Evolutionary conservation across 371 early-diverging fungal species (phyloP).

Genomic region (Mortierella sp.): DNA sequence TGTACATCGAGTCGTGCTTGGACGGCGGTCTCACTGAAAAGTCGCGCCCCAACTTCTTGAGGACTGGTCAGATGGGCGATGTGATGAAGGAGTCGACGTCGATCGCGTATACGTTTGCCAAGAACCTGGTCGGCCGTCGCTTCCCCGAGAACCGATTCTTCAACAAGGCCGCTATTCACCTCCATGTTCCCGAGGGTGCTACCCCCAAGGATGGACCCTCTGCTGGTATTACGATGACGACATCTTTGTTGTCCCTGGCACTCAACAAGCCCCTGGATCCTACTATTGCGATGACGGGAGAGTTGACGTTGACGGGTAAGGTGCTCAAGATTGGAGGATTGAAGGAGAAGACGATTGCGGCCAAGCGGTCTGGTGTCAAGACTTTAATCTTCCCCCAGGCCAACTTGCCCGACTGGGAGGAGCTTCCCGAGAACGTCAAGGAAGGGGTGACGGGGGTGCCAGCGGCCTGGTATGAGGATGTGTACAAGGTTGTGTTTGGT

Average conservation of each 20-base stretch:
- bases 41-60: slow-evolving; percentile 76
- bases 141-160: slow-evolving; percentile 93
- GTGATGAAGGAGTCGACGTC: slow-evolving; percentile 98
- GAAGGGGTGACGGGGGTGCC: slow-evolving; percentile 90
- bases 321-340: slow-evolving; percentile 97
- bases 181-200: slow-evolving; percentile 98
- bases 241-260: slow-evolving; percentile 92
- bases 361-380: slow-evolving; percentile 93
- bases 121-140: slow-evolving; percentile 77
- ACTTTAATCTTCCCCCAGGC: slow-evolving; percentile 91
- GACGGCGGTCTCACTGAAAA: slow-evolving; percentile 79
- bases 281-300: slow-evolving; percentile 97
- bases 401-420: slow-evolving; percentile 95
- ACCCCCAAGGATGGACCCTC: slow-evolving; percentile 99
- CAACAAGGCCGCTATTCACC: slow-evolving; percentile 88
- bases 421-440: slow-evolving; percentile 91
- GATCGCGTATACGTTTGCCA: slow-evolving; percentile 95
- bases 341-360: slow-evolving; percentile 98
- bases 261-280: slow-evolving; percentile 79
- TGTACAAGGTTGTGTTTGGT: slow-evolving; percentile 67
- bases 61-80: slow-evolving; percentile 97
- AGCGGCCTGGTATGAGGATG: slow-evolving; percentile 87
- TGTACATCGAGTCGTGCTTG: slow-evolving; percentile 96
- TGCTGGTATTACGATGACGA: slow-evolving; percentile 97
- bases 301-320: slow-evolving; percentile 96